phyloP scores from a whole-genome alignment of 768 basidiomycete genomes.

The Tricholoma terreum region DNA sequence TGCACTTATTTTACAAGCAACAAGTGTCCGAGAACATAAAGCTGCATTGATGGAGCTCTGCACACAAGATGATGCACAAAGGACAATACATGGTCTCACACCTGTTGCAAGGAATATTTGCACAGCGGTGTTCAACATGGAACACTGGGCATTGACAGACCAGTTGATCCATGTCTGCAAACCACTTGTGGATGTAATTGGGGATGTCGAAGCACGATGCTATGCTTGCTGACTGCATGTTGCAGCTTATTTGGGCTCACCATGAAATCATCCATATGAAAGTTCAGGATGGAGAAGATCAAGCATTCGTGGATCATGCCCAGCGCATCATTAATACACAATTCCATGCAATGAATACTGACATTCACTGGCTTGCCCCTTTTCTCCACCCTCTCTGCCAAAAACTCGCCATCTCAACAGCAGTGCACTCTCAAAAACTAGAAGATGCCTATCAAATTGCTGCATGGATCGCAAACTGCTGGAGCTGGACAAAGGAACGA shows the following conservation, averaged over 20 bases:
- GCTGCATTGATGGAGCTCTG: slow-evolving; percentile 5
- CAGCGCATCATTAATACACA: neutral
- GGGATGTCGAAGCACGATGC: slow-evolving; percentile 27
- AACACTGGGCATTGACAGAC: slow-evolving; percentile 19
- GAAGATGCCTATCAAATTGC: neutral
- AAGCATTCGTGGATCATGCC: slow-evolving; percentile 6
- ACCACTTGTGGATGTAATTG: slow-evolving; percentile 33
- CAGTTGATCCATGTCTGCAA: slow-evolving; percentile 28
- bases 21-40: slow-evolving; percentile 17
- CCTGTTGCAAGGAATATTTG: slow-evolving; percentile 21
- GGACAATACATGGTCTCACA: slow-evolving; percentile 12
- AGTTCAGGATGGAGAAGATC: slow-evolving; percentile 13
- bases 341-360: neutral
- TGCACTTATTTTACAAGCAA: slow-evolving; percentile 19
- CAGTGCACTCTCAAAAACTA: neutral
- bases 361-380: neutral
- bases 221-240: slow-evolving; percentile 34
- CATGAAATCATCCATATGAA: neutral
- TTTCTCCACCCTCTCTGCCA: neutral
- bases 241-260: slow-evolving; percentile 26
- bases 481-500: neutral
- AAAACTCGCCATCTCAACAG: neutral
- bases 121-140: slow-evolving; percentile 17
- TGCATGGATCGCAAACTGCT: neutral
- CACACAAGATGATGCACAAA: slow-evolving; percentile 7